phyloP scores from a whole-genome alignment of 169 alveolate species.

The Plasmodium ovale region DNA sequence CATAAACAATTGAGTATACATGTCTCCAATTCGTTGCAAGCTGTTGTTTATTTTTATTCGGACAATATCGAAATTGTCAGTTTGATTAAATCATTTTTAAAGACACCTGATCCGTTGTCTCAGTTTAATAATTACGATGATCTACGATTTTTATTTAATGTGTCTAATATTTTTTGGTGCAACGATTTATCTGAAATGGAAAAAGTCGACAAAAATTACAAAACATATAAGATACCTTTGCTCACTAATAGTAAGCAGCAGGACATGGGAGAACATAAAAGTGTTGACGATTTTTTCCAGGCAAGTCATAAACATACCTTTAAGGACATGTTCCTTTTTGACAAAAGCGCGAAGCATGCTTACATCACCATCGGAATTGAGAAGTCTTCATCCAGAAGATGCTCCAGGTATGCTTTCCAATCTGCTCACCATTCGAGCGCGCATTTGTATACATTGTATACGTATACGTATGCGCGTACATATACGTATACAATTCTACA shows the following conservation, averaged over 20 bases:
- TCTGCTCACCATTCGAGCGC: not conserved
- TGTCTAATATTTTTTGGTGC: conserved; percentile 54
- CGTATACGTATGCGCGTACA: not conserved
- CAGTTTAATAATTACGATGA: conserved; percentile 67
- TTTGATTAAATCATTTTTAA: conserved; percentile 32
- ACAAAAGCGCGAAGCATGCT: conserved; percentile 5
- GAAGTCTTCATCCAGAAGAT: conserved; percentile 9
- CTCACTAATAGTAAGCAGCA: not conserved
- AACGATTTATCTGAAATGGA: conserved; percentile 16
- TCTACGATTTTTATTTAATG: conserved; percentile 69
- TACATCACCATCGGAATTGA: conserved; percentile 38
- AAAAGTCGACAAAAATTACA: conserved; percentile 16
- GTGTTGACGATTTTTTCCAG: conserved; percentile 18
- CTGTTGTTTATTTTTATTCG: conserved; percentile 27
- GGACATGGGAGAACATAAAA: not conserved
- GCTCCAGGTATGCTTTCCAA: conserved; percentile 40
- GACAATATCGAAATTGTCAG: conserved; percentile 8
- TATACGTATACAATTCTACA: not conserved
- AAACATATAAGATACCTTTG: conserved; percentile 55
- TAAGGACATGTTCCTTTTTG: conserved; percentile 20
- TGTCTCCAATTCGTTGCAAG: conserved; percentile 53
- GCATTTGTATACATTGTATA: not conserved
- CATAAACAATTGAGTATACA: conserved; percentile 50
- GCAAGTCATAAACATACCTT: not conserved
- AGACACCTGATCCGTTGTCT: conserved; percentile 1